Percentiles rank a stretch among this genome's conserved stretches.
Evolutionary conservation across 1,284 basidiomycete genomes (phyloP).

Genomic region (Pascua guehoae): DNA sequence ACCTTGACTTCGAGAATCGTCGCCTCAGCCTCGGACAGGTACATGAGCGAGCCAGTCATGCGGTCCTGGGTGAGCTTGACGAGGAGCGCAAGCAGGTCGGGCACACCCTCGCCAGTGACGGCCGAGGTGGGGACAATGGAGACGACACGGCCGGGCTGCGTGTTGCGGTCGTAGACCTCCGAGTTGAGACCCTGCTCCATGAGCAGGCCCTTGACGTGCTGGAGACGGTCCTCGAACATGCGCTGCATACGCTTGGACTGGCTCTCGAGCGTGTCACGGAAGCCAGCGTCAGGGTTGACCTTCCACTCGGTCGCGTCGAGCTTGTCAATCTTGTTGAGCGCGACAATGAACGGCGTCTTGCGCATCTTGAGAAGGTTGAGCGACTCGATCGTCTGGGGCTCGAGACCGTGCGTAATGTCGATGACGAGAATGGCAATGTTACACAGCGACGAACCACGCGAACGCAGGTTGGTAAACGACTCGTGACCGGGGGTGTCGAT

Average conservation of each 20-base stretch:
- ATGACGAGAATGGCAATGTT: conserved; percentile 99
- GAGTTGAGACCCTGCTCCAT: conserved; percentile 97
- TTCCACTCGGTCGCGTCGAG: conserved; percentile 71
- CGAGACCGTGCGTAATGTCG: conserved; percentile 98
- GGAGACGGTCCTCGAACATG: conserved; percentile 86
- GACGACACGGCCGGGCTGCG: conserved; percentile 88
- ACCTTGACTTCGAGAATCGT: conserved; percentile 99
- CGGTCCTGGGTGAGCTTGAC: conserved; percentile 96
- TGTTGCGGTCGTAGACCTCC: conserved; percentile 95
- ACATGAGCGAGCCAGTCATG: conserved; percentile 98
- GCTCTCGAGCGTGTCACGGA: conserved; percentile 85
- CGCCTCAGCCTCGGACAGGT: conserved; percentile 94
- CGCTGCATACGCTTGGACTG: conserved; percentile 77
- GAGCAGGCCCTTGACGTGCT: conserved; percentile 85
- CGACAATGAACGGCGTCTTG: conserved; percentile 99
- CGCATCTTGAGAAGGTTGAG: conserved; percentile 86
- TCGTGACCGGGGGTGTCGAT: conserved; percentile 99
- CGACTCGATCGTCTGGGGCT: conserved; percentile 96
- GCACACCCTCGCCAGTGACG: conserved; percentile 95
- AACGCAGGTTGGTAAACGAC: conserved; percentile 96
- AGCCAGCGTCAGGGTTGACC: conserved; percentile 82
- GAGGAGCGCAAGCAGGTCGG: conserved; percentile 99
- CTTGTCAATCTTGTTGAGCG: conserved; percentile 73
- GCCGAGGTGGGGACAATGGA: conserved; percentile 97
- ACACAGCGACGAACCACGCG: conserved; percentile 93